Percentiles rank a stretch among this genome's conserved stretches.
These are phyloP conservation scores for Fusarium zealandicum DNA, from an alignment of 2,329 filamentous ascomycete species.

Conservation along the genomic window DNA sequence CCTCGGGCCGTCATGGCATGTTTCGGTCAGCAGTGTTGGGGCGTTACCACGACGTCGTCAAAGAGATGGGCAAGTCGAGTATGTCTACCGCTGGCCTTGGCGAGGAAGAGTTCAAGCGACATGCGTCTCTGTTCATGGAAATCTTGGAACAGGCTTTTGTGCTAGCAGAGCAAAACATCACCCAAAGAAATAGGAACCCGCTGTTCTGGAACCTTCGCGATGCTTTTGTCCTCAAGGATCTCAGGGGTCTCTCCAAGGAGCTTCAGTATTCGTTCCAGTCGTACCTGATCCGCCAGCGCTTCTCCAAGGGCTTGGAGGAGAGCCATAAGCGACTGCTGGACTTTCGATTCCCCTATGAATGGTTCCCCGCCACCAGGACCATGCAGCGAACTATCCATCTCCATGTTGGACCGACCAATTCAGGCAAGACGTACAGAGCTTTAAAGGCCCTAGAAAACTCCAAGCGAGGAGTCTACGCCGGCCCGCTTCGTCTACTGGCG, in stretches of 20 bases:
- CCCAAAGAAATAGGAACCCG: slow-evolving; percentile 55
- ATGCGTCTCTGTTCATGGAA: slow-evolving; percentile 55
- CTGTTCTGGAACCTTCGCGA: slow-evolving; percentile 66
- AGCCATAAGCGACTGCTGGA: slow-evolving; percentile 76
- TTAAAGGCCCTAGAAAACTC: slow-evolving; percentile 82
- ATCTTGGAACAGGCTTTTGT: slow-evolving; percentile 55
- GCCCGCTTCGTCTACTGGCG: slow-evolving; percentile 85
- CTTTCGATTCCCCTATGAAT: slow-evolving; percentile 87
- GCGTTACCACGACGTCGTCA: slow-evolving; percentile 49
- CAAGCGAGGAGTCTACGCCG: slow-evolving; percentile 83
- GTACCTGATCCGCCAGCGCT: slow-evolving; percentile 64
- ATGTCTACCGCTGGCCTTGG: slow-evolving; percentile 41
- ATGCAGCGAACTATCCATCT: slow-evolving; percentile 86
- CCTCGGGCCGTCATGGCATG: slow-evolving; percentile 42
- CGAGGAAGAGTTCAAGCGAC: slow-evolving; percentile 52
- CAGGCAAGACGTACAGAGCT: slow-evolving; percentile 96
- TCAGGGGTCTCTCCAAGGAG: slow-evolving; percentile 60
- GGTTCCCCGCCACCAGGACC: slow-evolving; percentile 84
- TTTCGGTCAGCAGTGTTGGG: slow-evolving; percentile 47
- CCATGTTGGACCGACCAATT: slow-evolving; percentile 96
- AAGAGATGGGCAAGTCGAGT: slow-evolving; percentile 31
- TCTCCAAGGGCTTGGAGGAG: slow-evolving; percentile 62
- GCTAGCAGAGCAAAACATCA: slow-evolving; percentile 51
- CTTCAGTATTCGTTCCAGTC: slow-evolving; percentile 74
- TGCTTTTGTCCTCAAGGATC: slow-evolving; percentile 63